Base-by-base conservation (phyloP, 2,329 filamentous ascomycete species). In the Cytospora mali region DNA sequence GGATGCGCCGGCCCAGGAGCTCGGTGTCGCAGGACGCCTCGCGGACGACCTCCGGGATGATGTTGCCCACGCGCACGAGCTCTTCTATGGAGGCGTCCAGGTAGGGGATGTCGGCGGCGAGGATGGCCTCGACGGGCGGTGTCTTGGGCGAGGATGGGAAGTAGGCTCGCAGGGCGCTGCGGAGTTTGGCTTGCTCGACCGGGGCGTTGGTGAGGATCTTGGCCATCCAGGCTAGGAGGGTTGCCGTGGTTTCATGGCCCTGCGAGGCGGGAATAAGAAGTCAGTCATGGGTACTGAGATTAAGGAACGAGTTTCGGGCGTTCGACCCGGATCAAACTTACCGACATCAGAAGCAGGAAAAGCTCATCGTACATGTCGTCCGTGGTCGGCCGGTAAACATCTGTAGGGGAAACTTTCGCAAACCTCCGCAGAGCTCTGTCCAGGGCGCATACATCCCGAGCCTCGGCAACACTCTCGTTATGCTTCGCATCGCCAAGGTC, bases 1-100 rank as follows among this genome's bases (percentile, higher is more conserved):
- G 60, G 4, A 63, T 54, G 27, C 33, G 49, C 33, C 25, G 29
- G 10, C 63, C 63, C 28, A 63, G 48, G 13, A 62, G 55, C 16
- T 62, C 53, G 23, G 60, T 46, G 48, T 65, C 59, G 52, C 55
- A 58, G 25, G 60, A 14, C 4, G 63, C 42, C 35, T 62, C 56
- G 29, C 63, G 60, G 48, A 62, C 56, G 5, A 65, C 33, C 35
- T 62, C 53, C 0, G 58, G 59, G 21, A 62, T 61, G 23, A 57
- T 56, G 48, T 60, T 62, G 56, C 46, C 61, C 14, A 55, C 23
- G 23, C 63, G 60, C n/a, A 65, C 28, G 21, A 62, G 56, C 46
- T 65, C 60, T 18, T 65, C 63, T 35, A 65, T 51, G 18, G 63
- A 62, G 25, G 55, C 63, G 42, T 65, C 56, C 9, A 65, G 60